Base-by-base conservation (phyloP, 23 red algal species). In the Gracilaria caudata region DNA sequence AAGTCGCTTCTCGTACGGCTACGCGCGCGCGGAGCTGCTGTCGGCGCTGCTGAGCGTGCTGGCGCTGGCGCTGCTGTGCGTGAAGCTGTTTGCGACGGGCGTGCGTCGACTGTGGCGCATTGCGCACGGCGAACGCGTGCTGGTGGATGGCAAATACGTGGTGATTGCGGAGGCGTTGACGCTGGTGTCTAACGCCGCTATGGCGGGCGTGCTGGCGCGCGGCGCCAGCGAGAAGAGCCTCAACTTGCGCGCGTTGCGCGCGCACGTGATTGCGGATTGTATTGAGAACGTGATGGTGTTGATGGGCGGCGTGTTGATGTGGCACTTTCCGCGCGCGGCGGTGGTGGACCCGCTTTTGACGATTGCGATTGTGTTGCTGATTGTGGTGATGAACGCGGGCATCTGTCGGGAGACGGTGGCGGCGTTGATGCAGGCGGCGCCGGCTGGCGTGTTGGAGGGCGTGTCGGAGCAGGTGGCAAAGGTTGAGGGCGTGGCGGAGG, bases 241-340 rank as follows among this genome's bases (percentile, higher is more conserved):
- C 28, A 93, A 93, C 63, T 43, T 93, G 36, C 80, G 90, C 9
- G 90, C 90, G 0, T 68, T 93, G 71, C 80, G 90, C n/a, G 90
- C 90, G 17, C 90, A 93, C 40, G 82, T 93, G 37, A 87, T 93
- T 54, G 90, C 90, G 0, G 90, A 93, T 58, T 86, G 53, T 14
- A 73, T 93, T 33, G 90, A 93, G 75, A 93, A 84, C 33, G 63
- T 56, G 6, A 61, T 85, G 33, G 90, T 93, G 36, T 72, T 93
- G 37, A 44, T 81, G 19, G 90, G 79, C 70, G 90, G 90, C 32
- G 32, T 74, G 4, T 20, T 93, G 53, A 93, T 93, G 53, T 93
- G 90, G 90, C 29, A 34, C 2, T 40, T 68, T 58, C 87, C 87
- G 1, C 24, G 41, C 17, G 47, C 39, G 30, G 64, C 60, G 1